Evolutionary conservation across 2,329 filamentous ascomycete species (phyloP), one percentile per base, ranked within the genome.

Genomic region (Diplodia intermedia): DNA sequence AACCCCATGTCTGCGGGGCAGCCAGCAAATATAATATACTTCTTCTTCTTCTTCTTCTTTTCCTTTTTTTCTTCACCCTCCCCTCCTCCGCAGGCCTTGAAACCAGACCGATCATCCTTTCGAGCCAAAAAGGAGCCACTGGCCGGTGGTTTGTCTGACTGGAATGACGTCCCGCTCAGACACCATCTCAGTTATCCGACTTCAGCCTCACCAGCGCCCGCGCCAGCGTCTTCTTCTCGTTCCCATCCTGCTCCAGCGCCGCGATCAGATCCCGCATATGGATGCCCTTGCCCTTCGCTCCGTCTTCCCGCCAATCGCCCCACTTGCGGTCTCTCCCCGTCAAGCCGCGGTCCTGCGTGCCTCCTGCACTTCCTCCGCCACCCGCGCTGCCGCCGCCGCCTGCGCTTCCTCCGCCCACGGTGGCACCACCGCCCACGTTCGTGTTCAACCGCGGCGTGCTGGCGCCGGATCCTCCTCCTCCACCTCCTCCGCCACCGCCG

Each of bases 251-350:
- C 78, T 97, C 94, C 56, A 97, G 84, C 69, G 91, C 91, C 23
- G 88, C 84, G 18, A 97, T 83, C 82, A 93, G 89, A 78, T 97
- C 94, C 66, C 94, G 86, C 65, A 97, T 82, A 80, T 97, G 93
- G 57, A 97, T 92, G 31, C 90, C 89, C 36, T 57, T 43, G 47
- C 67, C 67, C 38, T 92, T 93, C 26, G 90, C 88, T 65, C 88
- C 88, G 73, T 93, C 90, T 78, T 97, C 93, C 69, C 92, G 86
- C 86, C 90, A 92, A 18, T 86, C 85, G n/a, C 92, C 92, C 65
- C 88, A 87, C 65, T 88, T 88, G 29, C 86, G 84, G 18, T 86
- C 85, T 40, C 88, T 86, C 1, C 82, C 84, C 4, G 87, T 87
- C 68, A 90, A 77, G 52, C 81, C 76, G 23, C 75, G 76, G 29